phyloP scores from a whole-genome alignment of 768 basidiomycete genomes.

The Kwoniella pini region DNA sequence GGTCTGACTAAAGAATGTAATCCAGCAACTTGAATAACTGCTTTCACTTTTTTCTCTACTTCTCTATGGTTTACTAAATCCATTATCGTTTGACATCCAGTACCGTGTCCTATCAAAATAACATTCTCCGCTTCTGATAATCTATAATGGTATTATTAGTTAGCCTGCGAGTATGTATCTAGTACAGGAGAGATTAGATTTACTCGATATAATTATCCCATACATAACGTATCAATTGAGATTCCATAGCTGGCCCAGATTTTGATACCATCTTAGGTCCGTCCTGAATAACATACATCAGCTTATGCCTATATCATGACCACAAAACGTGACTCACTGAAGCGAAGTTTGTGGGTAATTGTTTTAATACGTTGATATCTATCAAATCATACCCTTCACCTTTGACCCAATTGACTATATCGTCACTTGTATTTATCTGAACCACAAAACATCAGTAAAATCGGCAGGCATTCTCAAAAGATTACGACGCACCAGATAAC shows the following conservation, averaged over 20 bases:
- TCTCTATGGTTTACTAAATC: constrained; percentile 70
- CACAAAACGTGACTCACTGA: not conserved
- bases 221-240: constrained; percentile 72
- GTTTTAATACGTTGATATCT: constrained; percentile 75
- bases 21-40: constrained; percentile 77
- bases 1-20: constrained; percentile 54
- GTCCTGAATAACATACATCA: not conserved
- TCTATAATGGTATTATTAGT: constrained; percentile 55
- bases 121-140: constrained; percentile 72
- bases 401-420: constrained; percentile 75
- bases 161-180: too few species aligned
- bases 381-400: constrained; percentile 69
- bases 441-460: not conserved
- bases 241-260: constrained; percentile 40
- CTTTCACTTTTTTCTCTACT: constrained; percentile 67
- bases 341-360: constrained; percentile 41
- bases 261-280: constrained; percentile 29
- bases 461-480: too few species aligned
- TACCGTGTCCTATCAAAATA: constrained; percentile 82
- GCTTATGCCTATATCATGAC: not conserved
- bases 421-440: constrained; percentile 81
- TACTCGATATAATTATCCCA: constrained; percentile 98
- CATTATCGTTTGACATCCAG: constrained; percentile 74
- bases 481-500: constrained; percentile 68
- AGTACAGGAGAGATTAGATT: constrained; percentile 42